These are phyloP conservation scores for Russula griseocarnosa DNA, from an alignment of 768 basidiomycete genomes.

Conservation along the genomic window DNA sequence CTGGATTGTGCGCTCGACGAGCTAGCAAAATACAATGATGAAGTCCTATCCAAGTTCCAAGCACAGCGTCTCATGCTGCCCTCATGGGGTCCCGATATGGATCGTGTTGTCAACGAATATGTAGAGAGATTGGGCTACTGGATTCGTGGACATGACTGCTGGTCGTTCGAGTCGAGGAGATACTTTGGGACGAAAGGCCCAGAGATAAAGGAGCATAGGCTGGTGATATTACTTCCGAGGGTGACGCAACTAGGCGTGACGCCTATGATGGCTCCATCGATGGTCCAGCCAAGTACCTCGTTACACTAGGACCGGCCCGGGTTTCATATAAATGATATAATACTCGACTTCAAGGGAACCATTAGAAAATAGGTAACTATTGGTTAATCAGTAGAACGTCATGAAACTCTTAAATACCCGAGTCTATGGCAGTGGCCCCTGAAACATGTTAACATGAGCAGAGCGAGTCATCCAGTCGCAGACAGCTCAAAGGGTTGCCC, in stretches of 20 bases:
- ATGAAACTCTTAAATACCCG: too few relatives aligned
- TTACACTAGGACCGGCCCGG: not conserved
- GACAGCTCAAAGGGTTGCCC: too few relatives aligned
- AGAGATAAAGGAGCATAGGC: constrained; percentile 47
- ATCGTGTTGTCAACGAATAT: not conserved
- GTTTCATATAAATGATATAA: too few relatives aligned
- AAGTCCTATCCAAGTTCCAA: constrained; percentile 36
- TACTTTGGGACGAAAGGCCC: constrained; percentile 61
- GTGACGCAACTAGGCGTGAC: constrained; percentile 8
- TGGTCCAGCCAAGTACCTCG: not conserved
- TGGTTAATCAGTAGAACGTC: too few relatives aligned
- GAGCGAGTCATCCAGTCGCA: too few relatives aligned
- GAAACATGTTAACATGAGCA: too few relatives aligned
- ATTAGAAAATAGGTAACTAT: too few relatives aligned
- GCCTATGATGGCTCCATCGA: constrained; percentile 4
- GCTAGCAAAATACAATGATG: constrained; percentile 30
- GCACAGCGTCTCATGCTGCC: constrained; percentile 34
- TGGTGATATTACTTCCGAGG: constrained; percentile 6
- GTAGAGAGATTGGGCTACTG: constrained; percentile 62
- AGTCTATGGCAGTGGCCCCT: too few relatives aligned
- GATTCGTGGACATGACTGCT: constrained; percentile 69
- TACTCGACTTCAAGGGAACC: too few relatives aligned
- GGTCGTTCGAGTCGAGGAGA: constrained; percentile 65
- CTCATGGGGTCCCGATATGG: constrained; percentile 33
- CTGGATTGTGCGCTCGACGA: constrained; percentile 41